These are phyloP conservation scores for Blastobotrys muscicola DNA, from an alignment of 805 yeast genomes.

Conservation along the genomic window DNA sequence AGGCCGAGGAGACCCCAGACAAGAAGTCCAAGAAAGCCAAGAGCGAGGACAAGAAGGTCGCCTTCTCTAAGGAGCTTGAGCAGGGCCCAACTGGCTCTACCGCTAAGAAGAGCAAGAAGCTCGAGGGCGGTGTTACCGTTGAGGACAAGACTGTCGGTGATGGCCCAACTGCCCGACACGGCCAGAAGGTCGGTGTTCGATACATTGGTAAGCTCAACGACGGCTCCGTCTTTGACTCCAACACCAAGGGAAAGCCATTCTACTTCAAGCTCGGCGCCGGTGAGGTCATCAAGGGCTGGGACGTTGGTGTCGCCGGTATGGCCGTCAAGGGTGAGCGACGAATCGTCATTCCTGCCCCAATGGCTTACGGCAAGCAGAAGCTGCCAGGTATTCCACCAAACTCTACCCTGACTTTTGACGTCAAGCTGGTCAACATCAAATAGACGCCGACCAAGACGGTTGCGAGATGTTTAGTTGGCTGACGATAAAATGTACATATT, in stretches of 20 bases:
- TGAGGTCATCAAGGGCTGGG: slow-evolving; percentile 98
- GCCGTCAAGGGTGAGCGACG: slow-evolving; percentile 98
- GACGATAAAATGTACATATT: no score
- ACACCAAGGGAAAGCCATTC: slow-evolving; percentile 96
- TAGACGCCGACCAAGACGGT: slow-evolving; percentile 35
- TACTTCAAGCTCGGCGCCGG: slow-evolving; percentile 86
- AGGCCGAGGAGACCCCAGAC: slow-evolving; percentile 23
- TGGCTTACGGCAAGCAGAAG: slow-evolving; percentile 91
- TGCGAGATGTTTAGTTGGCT: no score
- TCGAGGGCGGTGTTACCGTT: slow-evolving; percentile 85
- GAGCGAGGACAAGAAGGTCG: slow-evolving; percentile 59
- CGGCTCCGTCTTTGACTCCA: slow-evolving; percentile 94
- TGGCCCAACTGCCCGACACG: slow-evolving; percentile 81
- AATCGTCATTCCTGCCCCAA: slow-evolving; percentile 87
- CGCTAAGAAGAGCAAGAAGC: slow-evolving; percentile 43
- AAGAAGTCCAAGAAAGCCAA: slow-evolving; percentile 27
- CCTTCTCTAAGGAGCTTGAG: slow-evolving; percentile 83
- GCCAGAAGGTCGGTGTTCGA: slow-evolving; percentile 89
- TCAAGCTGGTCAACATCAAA: slow-evolving; percentile 84
- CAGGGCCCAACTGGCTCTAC: slow-evolving; percentile 71
- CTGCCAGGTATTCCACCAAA: slow-evolving; percentile 98
- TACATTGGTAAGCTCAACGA: slow-evolving; percentile 96
- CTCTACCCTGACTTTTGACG: slow-evolving; percentile 93
- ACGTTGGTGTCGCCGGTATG: slow-evolving; percentile 97
- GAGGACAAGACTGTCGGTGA: slow-evolving; percentile 89